phyloP scores from a whole-genome alignment of 495 filamentous ascomycete genomes.

The Annulohypoxylon maeteangense region DNA sequence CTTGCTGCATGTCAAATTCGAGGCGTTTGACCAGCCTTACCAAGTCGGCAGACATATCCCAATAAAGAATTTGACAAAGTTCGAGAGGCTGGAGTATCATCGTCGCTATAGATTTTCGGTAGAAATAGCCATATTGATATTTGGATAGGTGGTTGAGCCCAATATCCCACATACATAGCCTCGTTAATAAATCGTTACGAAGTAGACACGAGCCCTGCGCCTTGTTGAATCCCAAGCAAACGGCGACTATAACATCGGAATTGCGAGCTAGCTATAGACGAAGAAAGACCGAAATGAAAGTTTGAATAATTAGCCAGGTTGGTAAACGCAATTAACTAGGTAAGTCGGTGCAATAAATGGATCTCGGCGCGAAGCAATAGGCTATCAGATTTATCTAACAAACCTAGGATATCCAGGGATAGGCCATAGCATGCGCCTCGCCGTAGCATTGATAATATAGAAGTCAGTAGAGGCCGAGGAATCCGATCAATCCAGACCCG shows the following conservation, averaged over 20 bases:
- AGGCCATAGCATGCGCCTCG: neutral
- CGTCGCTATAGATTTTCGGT: conserved; percentile 14
- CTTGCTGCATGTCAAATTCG: conserved; percentile 22
- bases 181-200: conserved; percentile 24
- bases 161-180: neutral
- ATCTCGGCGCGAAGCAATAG: conserved; percentile 12
- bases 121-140: conserved; percentile 2
- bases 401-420: neutral
- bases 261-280: conserved; percentile 2
- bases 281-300: neutral
- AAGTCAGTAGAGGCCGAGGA: conserved; percentile 25
- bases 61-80: neutral
- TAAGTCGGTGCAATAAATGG: conserved; percentile 4
- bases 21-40: conserved; percentile 33
- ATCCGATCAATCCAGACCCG: conserved; percentile 20
- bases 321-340: neutral
- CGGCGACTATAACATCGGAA: conserved; percentile 6
- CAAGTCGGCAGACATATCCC: neutral
- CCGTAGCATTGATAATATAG: conserved; percentile 12
- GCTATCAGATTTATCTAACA: conserved; percentile 5
- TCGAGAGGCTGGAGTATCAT: neutral
- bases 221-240: neutral
- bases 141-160: conserved; percentile 5
- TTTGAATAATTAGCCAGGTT: neutral
- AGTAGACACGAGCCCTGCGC: conserved; percentile 8